Base-by-base conservation (phyloP, 345 rosid species). In the Gossypium anomalum region DNA sequence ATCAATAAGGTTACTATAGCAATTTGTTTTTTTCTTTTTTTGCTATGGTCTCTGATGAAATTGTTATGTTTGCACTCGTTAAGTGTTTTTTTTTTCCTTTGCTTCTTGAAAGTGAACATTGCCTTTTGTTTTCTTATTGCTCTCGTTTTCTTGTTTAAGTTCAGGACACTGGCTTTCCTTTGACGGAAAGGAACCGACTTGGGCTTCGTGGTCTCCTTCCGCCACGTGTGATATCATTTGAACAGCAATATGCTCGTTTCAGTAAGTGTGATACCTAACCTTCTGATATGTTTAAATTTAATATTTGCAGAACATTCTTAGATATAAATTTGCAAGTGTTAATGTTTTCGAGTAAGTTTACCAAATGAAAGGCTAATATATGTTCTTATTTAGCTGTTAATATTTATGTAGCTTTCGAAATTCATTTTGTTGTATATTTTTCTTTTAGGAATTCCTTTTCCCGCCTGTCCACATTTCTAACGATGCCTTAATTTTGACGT, bases 191-290 rank as follows among this genome's bases (percentile, higher is more conserved):
- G 80, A 98, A 95, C 79, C 87, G 99, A 72, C 83, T 95, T 48
- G 99, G 99, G 20, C 87, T 95, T 12, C 87, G 99, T 59, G 99
- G 98, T 38, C 91, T 95, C 60, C 99, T 95, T 77, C 99, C 99
- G 11, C 98, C 99, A 67, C 97, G 98, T 48, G 91, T 95, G 41
- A 86, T 95, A 49, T 90, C 99, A 53, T 90, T 90, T 72, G 93
- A 89, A 83, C 97, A 95, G 2, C 99, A 95, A 73, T 82, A 93
- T 86, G 93, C 75, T 53, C 99, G 99, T 81, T 95, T 95, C 84
- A 90, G 99, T 95, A 85, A 89, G 97, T 86, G 70, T 22, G 51
- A 60, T 58, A 27, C 25, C 23, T 29, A 1, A n/a, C 38, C 7
- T 9, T 59, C 70, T 20, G 19, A 52, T 16, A 12, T 52, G 55